Conservation (phyloP, 2,329 filamentous ascomycete genomes). For the Proliferodiscus dingleyae region DNA sequence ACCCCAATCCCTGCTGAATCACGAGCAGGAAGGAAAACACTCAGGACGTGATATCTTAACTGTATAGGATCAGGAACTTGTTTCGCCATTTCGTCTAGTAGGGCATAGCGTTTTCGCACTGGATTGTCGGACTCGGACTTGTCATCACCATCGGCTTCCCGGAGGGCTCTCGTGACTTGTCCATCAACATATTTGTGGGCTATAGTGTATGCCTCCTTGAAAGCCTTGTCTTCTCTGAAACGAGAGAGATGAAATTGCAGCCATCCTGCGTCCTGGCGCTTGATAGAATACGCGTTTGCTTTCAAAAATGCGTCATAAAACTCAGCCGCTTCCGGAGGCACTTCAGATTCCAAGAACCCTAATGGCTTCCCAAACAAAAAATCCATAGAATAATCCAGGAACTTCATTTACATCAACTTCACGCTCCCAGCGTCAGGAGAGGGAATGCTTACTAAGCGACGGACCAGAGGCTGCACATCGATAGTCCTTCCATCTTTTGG, state of each 20-base stretch:
- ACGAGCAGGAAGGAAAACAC: slow-evolving; percentile 4
- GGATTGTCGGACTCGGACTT: not conserved
- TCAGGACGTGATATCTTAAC: slow-evolving; percentile 2
- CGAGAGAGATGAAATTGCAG: not conserved
- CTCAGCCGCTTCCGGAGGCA: not conserved
- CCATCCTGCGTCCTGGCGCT: not conserved
- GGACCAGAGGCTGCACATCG: not conserved
- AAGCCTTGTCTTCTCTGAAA: not conserved
- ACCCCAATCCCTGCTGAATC: slow-evolving; percentile 2
- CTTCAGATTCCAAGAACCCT: not conserved
- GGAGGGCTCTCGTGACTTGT: not conserved
- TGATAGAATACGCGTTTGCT: not conserved
- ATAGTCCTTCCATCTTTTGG: not conserved
- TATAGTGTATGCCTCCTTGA: not conserved
- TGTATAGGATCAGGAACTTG: slow-evolving; percentile 5
- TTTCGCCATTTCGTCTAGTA: slow-evolving; percentile 7
- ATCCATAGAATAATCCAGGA: not conserved
- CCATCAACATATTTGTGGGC: not conserved
- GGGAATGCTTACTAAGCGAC: not conserved
- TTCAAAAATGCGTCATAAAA: not conserved
- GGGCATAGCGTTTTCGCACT: not conserved
- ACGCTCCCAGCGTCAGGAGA: not conserved
- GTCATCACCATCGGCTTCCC: not conserved
- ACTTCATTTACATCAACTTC: not conserved
- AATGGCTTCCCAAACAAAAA: not conserved